A percentile compares a stretch with the other conserved stretches of the same genome.
These are phyloP conservation scores for Oryza meridionalis DNA, from an alignment of 176 grass and related monocot species.

Conservation along the genomic window DNA sequence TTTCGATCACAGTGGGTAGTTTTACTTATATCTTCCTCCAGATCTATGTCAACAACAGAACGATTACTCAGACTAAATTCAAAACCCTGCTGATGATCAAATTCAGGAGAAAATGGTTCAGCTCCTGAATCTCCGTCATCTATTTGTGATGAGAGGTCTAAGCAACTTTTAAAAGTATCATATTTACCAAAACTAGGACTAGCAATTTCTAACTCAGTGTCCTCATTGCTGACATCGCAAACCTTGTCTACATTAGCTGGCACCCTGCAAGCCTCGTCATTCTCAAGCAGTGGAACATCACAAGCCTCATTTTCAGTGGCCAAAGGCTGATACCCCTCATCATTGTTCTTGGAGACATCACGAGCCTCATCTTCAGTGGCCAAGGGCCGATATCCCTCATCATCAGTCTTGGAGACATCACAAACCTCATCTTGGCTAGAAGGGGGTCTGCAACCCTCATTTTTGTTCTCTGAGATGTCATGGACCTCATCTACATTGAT, in stretches of 20 bases:
- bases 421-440: constrained; percentile 5
- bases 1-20: constrained; percentile 37
- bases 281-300: constrained; percentile 37
- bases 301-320: constrained; percentile 36
- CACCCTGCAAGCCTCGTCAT: constrained; percentile 2
- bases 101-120: constrained; percentile 50
- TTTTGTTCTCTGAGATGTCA: constrained; percentile 19
- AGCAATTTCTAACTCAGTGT: constrained; percentile 34
- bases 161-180: constrained; percentile 86
- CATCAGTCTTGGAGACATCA: constrained; percentile 20
- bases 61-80: constrained; percentile 40
- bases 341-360: constrained; percentile 20
- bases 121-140: constrained; percentile 61
- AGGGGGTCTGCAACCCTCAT: constrained; percentile 2
- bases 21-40: constrained; percentile 43
- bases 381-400: constrained; percentile 32
- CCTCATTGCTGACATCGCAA: constrained; percentile 14
- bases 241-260: constrained; percentile 23
- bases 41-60: constrained; percentile 48
- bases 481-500: constrained; percentile 3
- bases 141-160: constrained; percentile 70
- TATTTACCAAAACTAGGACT: constrained; percentile 54
- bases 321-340: constrained; percentile 31
- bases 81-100: constrained; percentile 43
- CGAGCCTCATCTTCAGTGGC: constrained; percentile 36